A percentile compares a stretch with the other conserved stretches of the same genome.
These are phyloP conservation scores for Anacardium occidentale DNA, from an alignment of 345 rosid genomes.

Conservation along the genomic window DNA sequence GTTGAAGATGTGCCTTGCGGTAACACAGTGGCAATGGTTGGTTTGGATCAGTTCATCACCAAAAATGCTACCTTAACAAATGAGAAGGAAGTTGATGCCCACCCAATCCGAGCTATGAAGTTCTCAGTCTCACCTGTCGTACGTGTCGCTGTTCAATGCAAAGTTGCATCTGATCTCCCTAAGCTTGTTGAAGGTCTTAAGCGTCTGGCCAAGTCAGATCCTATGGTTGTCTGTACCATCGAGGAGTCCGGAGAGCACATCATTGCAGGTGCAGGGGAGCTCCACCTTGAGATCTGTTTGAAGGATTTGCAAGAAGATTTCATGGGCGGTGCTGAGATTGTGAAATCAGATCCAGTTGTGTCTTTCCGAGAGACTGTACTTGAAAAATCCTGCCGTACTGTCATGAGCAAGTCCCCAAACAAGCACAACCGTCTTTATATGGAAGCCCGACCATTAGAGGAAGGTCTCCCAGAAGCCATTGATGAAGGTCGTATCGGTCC, in stretches of 20 bases:
- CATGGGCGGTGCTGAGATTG: conserved; percentile 84
- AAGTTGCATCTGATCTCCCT: conserved; percentile 84
- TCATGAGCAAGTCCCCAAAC: conserved; percentile 67
- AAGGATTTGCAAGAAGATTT: conserved; percentile 80
- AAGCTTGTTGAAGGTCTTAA: conserved; percentile 89
- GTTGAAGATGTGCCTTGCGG: conserved; percentile 93
- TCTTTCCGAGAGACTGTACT: conserved; percentile 76
- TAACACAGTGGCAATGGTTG: conserved; percentile 85
- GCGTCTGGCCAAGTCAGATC: conserved; percentile 81
- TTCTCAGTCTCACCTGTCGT: conserved; percentile 86
- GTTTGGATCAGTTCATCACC: conserved; percentile 72
- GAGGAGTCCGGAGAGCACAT: conserved; percentile 89
- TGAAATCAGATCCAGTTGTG: conserved; percentile 72
- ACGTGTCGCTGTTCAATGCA: conserved; percentile 87
- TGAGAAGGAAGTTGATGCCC: conserved; percentile 83
- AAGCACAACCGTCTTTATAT: conserved; percentile 84
- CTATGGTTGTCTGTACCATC: conserved; percentile 76
- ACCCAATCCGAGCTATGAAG: conserved; percentile 89
- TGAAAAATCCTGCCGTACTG: conserved; percentile 52
- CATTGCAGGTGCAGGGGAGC: conserved; percentile 86
- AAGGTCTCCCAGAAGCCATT: conserved; percentile 78
- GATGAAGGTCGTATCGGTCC: conserved; percentile 83
- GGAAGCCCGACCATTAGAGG: conserved; percentile 85
- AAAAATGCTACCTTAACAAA: conserved; percentile 81
- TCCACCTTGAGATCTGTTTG: conserved; percentile 74